These are phyloP conservation scores for Cyberlindnera xishuangbannaensis DNA, from an alignment of 805 yeast species.

Conservation along the genomic window DNA sequence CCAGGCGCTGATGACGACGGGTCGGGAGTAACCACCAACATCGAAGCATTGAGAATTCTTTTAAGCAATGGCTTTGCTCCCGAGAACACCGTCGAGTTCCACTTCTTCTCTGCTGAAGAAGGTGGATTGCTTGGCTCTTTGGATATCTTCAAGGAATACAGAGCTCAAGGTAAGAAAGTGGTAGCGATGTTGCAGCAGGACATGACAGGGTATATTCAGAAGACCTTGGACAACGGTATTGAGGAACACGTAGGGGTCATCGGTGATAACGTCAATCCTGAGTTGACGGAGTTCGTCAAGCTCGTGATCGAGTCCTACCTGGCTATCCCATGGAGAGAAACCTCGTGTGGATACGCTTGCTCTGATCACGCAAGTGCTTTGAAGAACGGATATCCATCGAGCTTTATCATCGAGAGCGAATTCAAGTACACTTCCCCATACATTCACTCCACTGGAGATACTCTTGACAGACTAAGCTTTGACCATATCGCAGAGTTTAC, in stretches of 20 bases:
- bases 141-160: constrained; percentile 62
- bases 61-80: constrained; percentile 43
- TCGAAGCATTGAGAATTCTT: constrained; percentile 69
- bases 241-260: constrained; percentile 71
- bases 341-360: constrained; percentile 87
- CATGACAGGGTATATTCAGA: constrained; percentile 42
- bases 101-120: constrained; percentile 94
- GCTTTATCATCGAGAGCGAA: constrained; percentile 76
- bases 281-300: constrained; percentile 37
- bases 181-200: constrained; percentile 90
- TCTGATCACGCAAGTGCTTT: constrained; percentile 88
- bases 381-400: constrained; percentile 77
- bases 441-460: constrained; percentile 76
- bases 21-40: constrained; percentile 72
- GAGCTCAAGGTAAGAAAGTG: constrained; percentile 42
- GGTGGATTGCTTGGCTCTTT: constrained; percentile 84
- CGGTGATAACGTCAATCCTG: constrained; percentile 21
- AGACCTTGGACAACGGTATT: constrained; percentile 35
- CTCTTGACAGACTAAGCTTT: constrained; percentile 72
- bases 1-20: constrained; percentile 98
- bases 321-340: constrained; percentile 62
- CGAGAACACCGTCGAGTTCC: constrained; percentile 79
- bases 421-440: constrained; percentile 57
- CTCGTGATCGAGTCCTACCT: constrained; percentile 57
- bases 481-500: constrained; percentile 78